These are phyloP conservation scores for Gnetum montanum DNA, from an alignment of 75 land plant species.

Conservation along the genomic window DNA sequence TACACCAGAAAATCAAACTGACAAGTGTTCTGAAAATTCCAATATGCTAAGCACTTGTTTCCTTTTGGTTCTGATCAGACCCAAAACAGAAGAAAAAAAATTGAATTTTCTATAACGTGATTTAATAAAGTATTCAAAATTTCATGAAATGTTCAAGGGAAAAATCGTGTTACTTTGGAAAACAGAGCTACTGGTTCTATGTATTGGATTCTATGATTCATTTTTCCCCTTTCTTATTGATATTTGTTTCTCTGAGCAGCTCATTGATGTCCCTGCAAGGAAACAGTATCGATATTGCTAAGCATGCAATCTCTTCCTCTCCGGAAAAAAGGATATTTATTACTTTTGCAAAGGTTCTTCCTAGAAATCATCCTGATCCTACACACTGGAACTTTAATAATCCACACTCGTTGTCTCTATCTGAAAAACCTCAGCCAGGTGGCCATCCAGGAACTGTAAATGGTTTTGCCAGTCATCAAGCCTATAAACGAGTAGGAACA, in stretches of 20 bases:
- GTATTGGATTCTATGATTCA: too few species aligned
- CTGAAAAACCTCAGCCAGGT: constrained; percentile 4
- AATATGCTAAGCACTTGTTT: too few species aligned
- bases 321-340: constrained; percentile 37
- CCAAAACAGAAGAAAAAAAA: too few species aligned
- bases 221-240: too few species aligned
- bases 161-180: too few species aligned
- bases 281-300: constrained; percentile 59
- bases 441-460: background rate
- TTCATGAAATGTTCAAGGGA: too few species aligned
- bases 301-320: constrained; percentile 55
- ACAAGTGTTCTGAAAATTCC: too few species aligned
- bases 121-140: too few species aligned
- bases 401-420: constrained; percentile 15
- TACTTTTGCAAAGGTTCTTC: constrained; percentile 39
- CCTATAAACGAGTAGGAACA: background rate
- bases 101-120: too few species aligned
- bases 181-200: too few species aligned
- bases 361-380: constrained; percentile 12
- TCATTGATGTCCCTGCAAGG: constrained; percentile 67
- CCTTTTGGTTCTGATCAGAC: too few species aligned
- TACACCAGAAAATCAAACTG: too few species aligned
- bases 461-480: background rate
- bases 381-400: constrained; percentile 8
- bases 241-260: constrained; percentile 17